Percentiles rank a stretch among this genome's conserved stretches.
Evolutionary conservation across 208 protist species (phyloP).

Genomic region (Acanthamoeba divionensis): DNA sequence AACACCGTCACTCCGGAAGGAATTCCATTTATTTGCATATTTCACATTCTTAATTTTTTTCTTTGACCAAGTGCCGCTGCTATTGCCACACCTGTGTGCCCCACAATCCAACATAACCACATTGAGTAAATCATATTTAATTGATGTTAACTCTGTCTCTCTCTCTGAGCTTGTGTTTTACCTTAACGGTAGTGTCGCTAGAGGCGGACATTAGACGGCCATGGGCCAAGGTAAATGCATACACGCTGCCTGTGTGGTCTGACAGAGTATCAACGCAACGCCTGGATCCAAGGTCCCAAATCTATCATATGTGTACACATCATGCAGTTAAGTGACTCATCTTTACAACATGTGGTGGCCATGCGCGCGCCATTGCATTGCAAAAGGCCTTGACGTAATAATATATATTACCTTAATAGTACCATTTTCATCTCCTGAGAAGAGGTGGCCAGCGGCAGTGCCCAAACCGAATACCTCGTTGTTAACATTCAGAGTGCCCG

Average conservation of each 20-base stretch:
- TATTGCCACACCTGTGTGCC: no score
- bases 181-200: constrained; percentile 16
- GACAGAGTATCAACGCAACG: neutral
- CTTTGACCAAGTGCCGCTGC: no score
- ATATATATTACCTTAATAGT: constrained; percentile 14
- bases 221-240: neutral
- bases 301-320: neutral
- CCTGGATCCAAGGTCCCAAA: neutral
- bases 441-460: neutral
- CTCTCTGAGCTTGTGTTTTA: neutral
- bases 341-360: no score
- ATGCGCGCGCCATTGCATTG: neutral
- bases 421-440: constrained; percentile 28
- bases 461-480: constrained; percentile 29
- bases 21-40: no score
- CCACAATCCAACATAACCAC: no score
- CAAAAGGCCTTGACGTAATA: neutral
- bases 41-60: no score
- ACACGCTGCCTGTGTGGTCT: constrained; percentile 42
- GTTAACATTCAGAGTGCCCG: neutral
- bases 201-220: neutral
- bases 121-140: no score
- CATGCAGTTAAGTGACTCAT: neutral
- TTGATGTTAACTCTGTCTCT: neutral
- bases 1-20: no score